Conservation (phyloP, 2,329 filamentous ascomycete species). For the Pseudogymnoascus sp. region DNA sequence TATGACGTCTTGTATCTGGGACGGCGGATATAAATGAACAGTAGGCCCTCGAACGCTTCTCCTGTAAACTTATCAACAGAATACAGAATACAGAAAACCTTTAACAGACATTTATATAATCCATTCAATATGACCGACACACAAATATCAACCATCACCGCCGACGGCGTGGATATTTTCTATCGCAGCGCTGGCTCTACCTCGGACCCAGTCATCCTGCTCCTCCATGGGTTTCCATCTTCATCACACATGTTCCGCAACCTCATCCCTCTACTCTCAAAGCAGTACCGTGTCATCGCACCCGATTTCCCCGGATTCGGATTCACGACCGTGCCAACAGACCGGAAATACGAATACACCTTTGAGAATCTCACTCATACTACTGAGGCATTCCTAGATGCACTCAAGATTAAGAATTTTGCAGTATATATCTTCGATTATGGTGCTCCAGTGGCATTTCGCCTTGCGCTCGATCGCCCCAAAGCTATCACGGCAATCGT, state of each 20-base stretch:
- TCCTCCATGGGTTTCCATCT: slow-evolving; percentile 39
- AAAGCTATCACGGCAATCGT: slow-evolving; percentile 44
- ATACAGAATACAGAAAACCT: background rate
- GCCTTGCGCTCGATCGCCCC: slow-evolving; percentile 43
- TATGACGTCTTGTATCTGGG: background rate
- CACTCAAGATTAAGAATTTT: slow-evolving; percentile 39
- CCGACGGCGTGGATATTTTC: slow-evolving; percentile 25
- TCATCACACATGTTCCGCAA: slow-evolving; percentile 39
- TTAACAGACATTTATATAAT: background rate
- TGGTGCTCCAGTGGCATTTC: slow-evolving; percentile 47
- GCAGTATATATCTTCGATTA: slow-evolving; percentile 57
- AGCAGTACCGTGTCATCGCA: slow-evolving; percentile 38
- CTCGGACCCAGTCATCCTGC: slow-evolving; percentile 31
- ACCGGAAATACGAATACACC: slow-evolving; percentile 40
- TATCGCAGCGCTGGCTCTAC: slow-evolving; percentile 32
- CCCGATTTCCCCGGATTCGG: slow-evolving; percentile 54
- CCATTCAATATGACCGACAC: background rate
- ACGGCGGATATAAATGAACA: background rate
- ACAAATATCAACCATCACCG: background rate
- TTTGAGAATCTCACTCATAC: slow-evolving; percentile 44
- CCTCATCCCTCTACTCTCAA: slow-evolving; percentile 34
- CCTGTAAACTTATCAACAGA: background rate
- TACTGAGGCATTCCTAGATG: slow-evolving; percentile 40
- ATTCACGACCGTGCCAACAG: slow-evolving; percentile 41
- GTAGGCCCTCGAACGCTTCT: background rate